These are phyloP conservation scores for Ogataea siamensis DNA, from an alignment of 805 yeast species.

Conservation along the genomic window DNA sequence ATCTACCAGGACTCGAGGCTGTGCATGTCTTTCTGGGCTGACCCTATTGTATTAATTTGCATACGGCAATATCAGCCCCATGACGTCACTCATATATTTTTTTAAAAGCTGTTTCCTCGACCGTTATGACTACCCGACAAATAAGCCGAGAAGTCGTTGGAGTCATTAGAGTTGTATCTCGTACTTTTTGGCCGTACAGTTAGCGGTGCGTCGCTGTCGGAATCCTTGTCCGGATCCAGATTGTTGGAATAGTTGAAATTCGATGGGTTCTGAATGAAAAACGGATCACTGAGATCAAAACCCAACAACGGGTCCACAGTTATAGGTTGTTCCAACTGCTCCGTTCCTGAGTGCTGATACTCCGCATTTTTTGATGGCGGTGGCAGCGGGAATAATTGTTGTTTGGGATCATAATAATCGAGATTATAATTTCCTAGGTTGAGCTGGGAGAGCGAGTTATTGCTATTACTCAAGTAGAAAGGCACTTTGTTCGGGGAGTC, in stretches of 20 bases:
- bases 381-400: slow-evolving; percentile 23
- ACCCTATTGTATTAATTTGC: neutral
- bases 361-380: slow-evolving; percentile 14
- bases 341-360: slow-evolving; percentile 4
- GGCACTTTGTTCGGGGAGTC: slow-evolving; percentile 4
- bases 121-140: slow-evolving; percentile 11
- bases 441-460: slow-evolving; percentile 22
- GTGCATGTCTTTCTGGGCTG: too few species aligned
- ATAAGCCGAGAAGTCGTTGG: slow-evolving; percentile 19
- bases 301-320: slow-evolving; percentile 40
- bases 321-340: slow-evolving; percentile 11
- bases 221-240: slow-evolving; percentile 2
- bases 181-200: slow-evolving; percentile 15
- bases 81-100: slow-evolving; percentile 3
- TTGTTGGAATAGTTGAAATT: slow-evolving; percentile 37
- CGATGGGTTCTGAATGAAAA: slow-evolving; percentile 50
- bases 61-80: neutral
- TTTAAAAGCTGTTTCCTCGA: slow-evolving; percentile 14
- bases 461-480: slow-evolving; percentile 11
- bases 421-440: slow-evolving; percentile 22
- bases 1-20: neutral
- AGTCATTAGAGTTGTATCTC: slow-evolving; percentile 23
- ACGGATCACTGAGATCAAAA: slow-evolving; percentile 46
- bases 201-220: neutral
- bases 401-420: slow-evolving; percentile 25